Base-by-base conservation (phyloP, 805 yeast species). In the Candida sithepensis region DNA sequence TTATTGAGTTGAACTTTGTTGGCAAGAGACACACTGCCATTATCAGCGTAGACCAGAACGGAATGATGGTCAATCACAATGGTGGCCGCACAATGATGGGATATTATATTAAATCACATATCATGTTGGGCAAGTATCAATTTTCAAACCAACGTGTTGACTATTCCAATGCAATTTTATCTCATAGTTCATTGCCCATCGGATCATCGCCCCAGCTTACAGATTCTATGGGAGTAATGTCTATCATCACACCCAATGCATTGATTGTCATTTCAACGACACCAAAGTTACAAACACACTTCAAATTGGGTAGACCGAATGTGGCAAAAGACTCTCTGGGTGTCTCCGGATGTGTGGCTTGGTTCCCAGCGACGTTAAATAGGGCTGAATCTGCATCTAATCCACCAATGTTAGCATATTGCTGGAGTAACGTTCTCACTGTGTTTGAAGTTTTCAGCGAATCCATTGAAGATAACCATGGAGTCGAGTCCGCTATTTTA, bases 351-450 rank as follows among this genome's bases (percentile, higher is more conserved):
- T 70, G 78, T 49, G 57, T 82, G 8, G 64, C 76, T 14, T 85
- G 92, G 94, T 82, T 71, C 54, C 94, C 94, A 0, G 76, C 74
- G 10, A 64, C 69, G 3, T 56, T 57, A 9, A 49, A 47, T 30
- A 53, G 52, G 14, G 59, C 58, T 56, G 64, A 7, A 43, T 47
- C n/a, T 46, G 38, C 59, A 55, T 55, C 58, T 56, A 65, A 52
- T 33, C 22, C 45, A 0, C 78, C 88, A 0, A 66, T 73, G 49
- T 61, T 88, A 38, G 91, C 86, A 0, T 86, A 82, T 53, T 72
- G 86, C 34, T 85, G 89, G 85, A 71, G 79, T n/a, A 80, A 82
- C 49, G 69, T 72, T 7, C 56, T 87, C 45, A 79, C 82, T 0
- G 57, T 88, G 1, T 53, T 83, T 8, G 84, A 82, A 46, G 63